Evolutionary conservation across 192 early-diverging fungal genomes (phyloP).

Genomic region (Coemansia sp.): DNA sequence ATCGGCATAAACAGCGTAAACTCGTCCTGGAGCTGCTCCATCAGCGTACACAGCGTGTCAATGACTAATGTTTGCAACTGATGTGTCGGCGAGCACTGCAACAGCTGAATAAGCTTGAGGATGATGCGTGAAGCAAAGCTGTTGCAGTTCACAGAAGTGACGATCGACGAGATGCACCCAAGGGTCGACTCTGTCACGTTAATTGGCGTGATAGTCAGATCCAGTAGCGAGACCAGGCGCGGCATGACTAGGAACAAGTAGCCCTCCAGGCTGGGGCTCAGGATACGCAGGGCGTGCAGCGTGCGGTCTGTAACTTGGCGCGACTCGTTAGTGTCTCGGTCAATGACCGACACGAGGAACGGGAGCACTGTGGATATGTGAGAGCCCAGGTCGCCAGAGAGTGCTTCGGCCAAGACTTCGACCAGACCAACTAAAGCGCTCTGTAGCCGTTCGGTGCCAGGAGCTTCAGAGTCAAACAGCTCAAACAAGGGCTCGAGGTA

Average conservation of each 20-base stretch:
- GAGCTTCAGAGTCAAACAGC: slow-evolving; percentile 76
- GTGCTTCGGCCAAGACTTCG: slow-evolving; percentile 81
- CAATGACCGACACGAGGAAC: slow-evolving; percentile 85
- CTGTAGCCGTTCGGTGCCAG: slow-evolving; percentile 65
- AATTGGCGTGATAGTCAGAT: slow-evolving; percentile 67
- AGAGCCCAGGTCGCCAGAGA: slow-evolving; percentile 88
- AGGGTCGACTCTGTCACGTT: slow-evolving; percentile 69
- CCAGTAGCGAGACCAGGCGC: slow-evolving; percentile 78
- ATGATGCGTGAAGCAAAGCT: slow-evolving; percentile 89
- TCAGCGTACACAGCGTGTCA: slow-evolving; percentile 81
- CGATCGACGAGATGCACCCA: slow-evolving; percentile 72
- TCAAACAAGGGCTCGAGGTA: slow-evolving; percentile 81
- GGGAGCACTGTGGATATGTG: slow-evolving; percentile 82
- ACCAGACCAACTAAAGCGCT: slow-evolving; percentile 85
- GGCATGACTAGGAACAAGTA: slow-evolving; percentile 93
- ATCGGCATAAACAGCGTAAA: slow-evolving; percentile 88
- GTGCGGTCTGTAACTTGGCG: slow-evolving; percentile 69
- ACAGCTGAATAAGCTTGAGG: slow-evolving; percentile 78
- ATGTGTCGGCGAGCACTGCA: slow-evolving; percentile 52
- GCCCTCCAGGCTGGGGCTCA: slow-evolving; percentile 89
- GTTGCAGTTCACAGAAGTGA: slow-evolving; percentile 76
- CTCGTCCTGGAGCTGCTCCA: slow-evolving; percentile 83
- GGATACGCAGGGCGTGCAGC: slow-evolving; percentile 77
- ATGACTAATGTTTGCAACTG: slow-evolving; percentile 71
- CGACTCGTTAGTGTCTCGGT: slow-evolving; percentile 72